Base-by-base conservation (phyloP, 768 basidiomycete genomes). In the Polyporus arcularius region DNA sequence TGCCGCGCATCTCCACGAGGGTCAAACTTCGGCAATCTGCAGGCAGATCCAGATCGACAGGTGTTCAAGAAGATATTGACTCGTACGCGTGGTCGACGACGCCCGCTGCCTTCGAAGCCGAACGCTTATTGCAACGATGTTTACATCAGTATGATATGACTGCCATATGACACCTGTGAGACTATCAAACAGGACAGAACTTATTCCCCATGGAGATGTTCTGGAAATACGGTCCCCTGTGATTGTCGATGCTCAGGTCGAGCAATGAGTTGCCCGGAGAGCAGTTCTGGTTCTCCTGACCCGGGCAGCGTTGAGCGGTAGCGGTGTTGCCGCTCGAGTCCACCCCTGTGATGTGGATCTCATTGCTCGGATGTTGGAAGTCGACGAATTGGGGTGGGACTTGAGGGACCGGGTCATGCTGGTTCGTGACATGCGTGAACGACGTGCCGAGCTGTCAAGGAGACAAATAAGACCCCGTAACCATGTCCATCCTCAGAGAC, bases 301-400 rank as follows among this genome's bases (percentile, higher is more conserved):
- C 79, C 1, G 69, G 71, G 62, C 78, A 79, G 0, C 62, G 55
- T 14, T 76, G 65, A 14, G 76, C 68, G 38, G 69, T 69, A 2
- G 60, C 67, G 10, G 35, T 48, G 53, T 71, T 67, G 3, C 74
- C 74, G n/a, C 52, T 41, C 21, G 48, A 18, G 18, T 58, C 62
- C 47, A 63, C 62, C 11, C 67, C 57, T 5, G 71, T 70, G 63
- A 85, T 78, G 67, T 81, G 68, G 10, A 80, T 71, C 66, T 84
- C 83, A 6, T 82, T 80, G 18, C 74, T 74, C 3, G 80, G 73
- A 63, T 83, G 82, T 43, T 72, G 74, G 70, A 78, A 80, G 10
- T 68, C 72, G 62, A 82, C 60, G 67, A 76, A 75, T 50, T 67
- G 71, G 2, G 76, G 76, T 2, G 78, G 77, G 18, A 80, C 66